Conservation (phyloP, 495 filamentous ascomycete species). For the Rusavskia elegans region DNA sequence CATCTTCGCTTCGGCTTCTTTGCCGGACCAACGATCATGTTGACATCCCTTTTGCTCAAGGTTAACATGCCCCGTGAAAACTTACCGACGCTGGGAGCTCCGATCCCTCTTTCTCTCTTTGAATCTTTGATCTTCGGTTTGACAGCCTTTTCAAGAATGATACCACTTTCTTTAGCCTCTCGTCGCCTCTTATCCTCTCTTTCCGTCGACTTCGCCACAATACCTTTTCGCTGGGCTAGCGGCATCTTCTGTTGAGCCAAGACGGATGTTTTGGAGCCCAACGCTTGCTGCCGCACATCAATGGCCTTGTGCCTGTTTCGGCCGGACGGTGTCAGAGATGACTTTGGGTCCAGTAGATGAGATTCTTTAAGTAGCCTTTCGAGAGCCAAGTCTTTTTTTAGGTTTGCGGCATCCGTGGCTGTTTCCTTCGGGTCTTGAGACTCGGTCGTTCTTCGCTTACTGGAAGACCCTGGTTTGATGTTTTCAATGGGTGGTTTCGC, state of each 20-base stretch:
- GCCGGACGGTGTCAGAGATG: slow-evolving; percentile 44
- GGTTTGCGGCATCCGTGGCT: slow-evolving; percentile 39
- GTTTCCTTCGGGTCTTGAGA: slow-evolving; percentile 31
- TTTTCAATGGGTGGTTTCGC: slow-evolving; percentile 35
- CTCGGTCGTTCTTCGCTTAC: slow-evolving; percentile 19
- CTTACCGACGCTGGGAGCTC: slow-evolving; percentile 60
- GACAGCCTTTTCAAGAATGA: slow-evolving; percentile 56
- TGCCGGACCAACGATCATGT: slow-evolving; percentile 41
- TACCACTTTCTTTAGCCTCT: slow-evolving; percentile 79
- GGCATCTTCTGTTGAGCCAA: slow-evolving; percentile 72
- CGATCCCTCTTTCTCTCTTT: slow-evolving; percentile 50
- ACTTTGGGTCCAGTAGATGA: slow-evolving; percentile 61
- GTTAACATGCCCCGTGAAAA: slow-evolving; percentile 65
- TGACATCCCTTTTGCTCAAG: slow-evolving; percentile 62
- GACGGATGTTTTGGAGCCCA: slow-evolving; percentile 64
- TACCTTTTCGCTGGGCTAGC: slow-evolving; percentile 62
- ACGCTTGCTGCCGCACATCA: slow-evolving; percentile 62
- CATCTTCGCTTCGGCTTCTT: slow-evolving; percentile 16
- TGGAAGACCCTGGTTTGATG: slow-evolving; percentile 15
- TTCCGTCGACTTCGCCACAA: slow-evolving; percentile 42
- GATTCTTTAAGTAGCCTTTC: slow-evolving; percentile 84
- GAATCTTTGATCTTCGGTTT: slow-evolving; percentile 28
- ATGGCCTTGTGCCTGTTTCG: slow-evolving; percentile 57
- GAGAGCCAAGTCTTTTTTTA: slow-evolving; percentile 85
- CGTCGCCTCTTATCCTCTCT: slow-evolving; percentile 55